These are phyloP conservation scores for Stemphylium vesicarium DNA, from an alignment of 2,329 filamentous ascomycete genomes.

Conservation along the genomic window DNA sequence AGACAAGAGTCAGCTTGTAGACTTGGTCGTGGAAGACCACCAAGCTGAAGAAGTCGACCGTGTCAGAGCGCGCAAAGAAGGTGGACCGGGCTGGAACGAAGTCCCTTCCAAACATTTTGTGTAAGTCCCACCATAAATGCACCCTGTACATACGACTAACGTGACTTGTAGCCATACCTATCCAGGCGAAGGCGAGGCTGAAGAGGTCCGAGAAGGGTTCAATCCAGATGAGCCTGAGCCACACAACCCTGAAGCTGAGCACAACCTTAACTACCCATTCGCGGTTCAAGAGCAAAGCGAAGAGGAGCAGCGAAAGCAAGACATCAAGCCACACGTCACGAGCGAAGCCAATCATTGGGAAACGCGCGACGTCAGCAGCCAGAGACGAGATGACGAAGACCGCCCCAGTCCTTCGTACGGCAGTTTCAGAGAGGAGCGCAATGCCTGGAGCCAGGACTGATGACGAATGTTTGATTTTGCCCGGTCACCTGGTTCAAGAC, in stretches of 20 bases:
- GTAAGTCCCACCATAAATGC: conserved; percentile 44
- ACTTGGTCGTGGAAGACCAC: conserved; percentile 70
- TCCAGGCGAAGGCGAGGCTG: conserved; percentile 53
- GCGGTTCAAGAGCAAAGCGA: conserved; percentile 47
- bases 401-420: conserved; percentile 48
- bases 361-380: conserved; percentile 37
- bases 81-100: conserved; percentile 66
- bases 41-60: conserved; percentile 67
- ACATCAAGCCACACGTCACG: conserved; percentile 46
- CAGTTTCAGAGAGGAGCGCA: conserved; percentile 52
- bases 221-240: conserved; percentile 56
- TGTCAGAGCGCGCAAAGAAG: conserved; percentile 67
- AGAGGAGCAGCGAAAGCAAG: conserved; percentile 42
- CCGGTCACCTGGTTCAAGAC: background rate
- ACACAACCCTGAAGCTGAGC: conserved; percentile 51
- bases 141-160: conserved; percentile 12
- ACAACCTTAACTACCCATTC: conserved; percentile 55
- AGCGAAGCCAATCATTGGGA: conserved; percentile 56
- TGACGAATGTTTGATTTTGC: conserved; percentile 5
- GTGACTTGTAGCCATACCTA: conserved; percentile 52
- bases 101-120: conserved; percentile 62
- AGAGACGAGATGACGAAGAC: conserved; percentile 23
- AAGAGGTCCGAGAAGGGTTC: conserved; percentile 62
- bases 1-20: conserved; percentile 67
- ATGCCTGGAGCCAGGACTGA: conserved; percentile 47